phyloP scores from a whole-genome alignment of 805 yeast species.

The Torulaspora microellipsoides region DNA sequence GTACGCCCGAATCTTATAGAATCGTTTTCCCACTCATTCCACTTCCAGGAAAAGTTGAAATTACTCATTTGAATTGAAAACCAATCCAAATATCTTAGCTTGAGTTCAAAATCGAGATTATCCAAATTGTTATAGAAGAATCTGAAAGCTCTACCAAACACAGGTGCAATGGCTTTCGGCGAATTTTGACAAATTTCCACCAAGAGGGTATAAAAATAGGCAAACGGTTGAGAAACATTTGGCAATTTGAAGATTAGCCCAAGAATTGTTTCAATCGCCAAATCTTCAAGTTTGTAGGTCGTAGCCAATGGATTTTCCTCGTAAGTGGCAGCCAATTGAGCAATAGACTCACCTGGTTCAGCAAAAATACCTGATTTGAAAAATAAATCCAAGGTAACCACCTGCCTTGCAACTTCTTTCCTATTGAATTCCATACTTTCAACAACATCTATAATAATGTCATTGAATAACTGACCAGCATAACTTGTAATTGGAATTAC shows the following conservation, averaged over 20 bases:
- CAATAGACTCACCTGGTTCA: slow-evolving; percentile 72
- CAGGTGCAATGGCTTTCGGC: slow-evolving; percentile 84
- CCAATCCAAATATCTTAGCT: slow-evolving; percentile 79
- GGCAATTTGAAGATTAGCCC: slow-evolving; percentile 77
- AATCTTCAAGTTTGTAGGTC: slow-evolving; percentile 89
- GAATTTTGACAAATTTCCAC: slow-evolving; percentile 84
- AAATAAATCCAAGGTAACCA: slow-evolving; percentile 66
- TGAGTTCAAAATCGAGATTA: slow-evolving; percentile 69
- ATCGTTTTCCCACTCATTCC: slow-evolving; percentile 87
- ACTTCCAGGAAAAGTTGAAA: slow-evolving; percentile 94
- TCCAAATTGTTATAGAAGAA: slow-evolving; percentile 67
- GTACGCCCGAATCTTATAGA: slow-evolving; percentile 43
- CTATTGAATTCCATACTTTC: slow-evolving; percentile 85
- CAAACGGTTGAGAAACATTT: slow-evolving; percentile 53
- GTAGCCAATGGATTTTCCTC: slow-evolving; percentile 43
- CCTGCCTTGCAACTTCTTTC: slow-evolving; percentile 77
- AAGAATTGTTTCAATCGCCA: slow-evolving; percentile 77
- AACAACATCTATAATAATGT: slow-evolving; percentile 67
- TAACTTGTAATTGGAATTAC: slow-evolving; percentile 51
- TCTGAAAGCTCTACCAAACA: slow-evolving; percentile 86
- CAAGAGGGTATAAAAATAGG: slow-evolving; percentile 79
- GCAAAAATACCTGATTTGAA: slow-evolving; percentile 65
- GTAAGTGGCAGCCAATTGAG: slow-evolving; percentile 49
- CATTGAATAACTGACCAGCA: slow-evolving; percentile 63
- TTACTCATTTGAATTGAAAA: slow-evolving; percentile 88